These are phyloP conservation scores for Karstenula rhodostoma DNA, from an alignment of 2,329 filamentous ascomycete species.

Conservation along the genomic window DNA sequence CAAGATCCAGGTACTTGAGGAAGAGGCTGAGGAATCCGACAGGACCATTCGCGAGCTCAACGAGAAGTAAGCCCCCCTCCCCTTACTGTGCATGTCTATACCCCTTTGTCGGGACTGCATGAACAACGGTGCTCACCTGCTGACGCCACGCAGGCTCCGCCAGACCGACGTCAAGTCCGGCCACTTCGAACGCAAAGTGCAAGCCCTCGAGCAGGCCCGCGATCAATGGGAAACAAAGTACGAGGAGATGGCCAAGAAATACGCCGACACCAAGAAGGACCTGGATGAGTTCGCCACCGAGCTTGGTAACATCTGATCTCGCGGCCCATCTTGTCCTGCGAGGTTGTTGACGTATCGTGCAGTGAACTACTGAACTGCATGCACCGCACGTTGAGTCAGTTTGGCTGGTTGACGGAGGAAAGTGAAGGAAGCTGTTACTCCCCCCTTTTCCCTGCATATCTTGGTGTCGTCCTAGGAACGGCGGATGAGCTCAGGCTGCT, in stretches of 20 bases:
- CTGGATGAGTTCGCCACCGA: constrained; percentile 88
- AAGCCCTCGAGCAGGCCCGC: constrained; percentile 89
- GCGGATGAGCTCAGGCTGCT: constrained; percentile 33
- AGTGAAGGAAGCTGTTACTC: constrained; percentile 30
- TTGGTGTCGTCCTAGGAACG: constrained; percentile 24
- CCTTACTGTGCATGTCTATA: neutral
- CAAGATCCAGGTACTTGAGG: constrained; percentile 94
- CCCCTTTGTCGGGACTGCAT: neutral
- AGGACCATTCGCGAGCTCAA: constrained; percentile 96
- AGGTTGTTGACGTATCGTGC: constrained; percentile 39
- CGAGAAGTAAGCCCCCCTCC: constrained; percentile 77
- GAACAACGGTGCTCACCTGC: constrained; percentile 16
- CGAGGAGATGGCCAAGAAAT: constrained; percentile 96
- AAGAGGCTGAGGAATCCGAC: constrained; percentile 96
- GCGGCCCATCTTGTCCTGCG: constrained; percentile 29
- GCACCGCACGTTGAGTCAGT: constrained; percentile 20
- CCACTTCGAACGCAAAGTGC: constrained; percentile 99
- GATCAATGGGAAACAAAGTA: constrained; percentile 98
- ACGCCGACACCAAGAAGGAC: constrained; percentile 83
- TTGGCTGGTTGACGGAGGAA: constrained; percentile 18
- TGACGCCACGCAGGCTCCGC: constrained; percentile 73
- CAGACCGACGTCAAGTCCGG: constrained; percentile 99
- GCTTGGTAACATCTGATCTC: constrained; percentile 86
- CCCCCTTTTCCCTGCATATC: constrained; percentile 36
- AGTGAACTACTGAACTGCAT: constrained; percentile 34